Percentiles rank a stretch among this genome's conserved stretches.
Evolutionary conservation across 139 green algal genomes (phyloP).

Genomic region (Ulvella scutata): DNA sequence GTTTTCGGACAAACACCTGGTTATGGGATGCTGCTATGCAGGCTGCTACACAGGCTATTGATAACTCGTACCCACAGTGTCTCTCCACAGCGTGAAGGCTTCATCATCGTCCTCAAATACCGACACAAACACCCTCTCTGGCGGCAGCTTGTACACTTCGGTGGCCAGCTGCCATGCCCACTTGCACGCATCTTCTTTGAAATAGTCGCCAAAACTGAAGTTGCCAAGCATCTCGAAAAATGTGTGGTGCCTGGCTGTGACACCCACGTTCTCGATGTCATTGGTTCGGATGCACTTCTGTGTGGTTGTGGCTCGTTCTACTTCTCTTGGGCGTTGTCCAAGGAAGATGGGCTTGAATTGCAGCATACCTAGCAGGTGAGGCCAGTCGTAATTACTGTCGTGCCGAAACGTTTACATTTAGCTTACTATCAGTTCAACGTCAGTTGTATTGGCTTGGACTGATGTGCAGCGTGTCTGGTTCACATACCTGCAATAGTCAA

Average conservation of each 20-base stretch:
- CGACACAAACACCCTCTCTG: slow-evolving; percentile 65
- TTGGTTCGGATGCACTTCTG: slow-evolving; percentile 95
- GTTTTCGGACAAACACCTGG: not conserved
- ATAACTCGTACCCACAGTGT: slow-evolving; percentile 39
- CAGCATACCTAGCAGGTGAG: slow-evolving; percentile 59
- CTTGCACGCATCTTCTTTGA: slow-evolving; percentile 74
- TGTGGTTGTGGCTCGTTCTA: slow-evolving; percentile 64
- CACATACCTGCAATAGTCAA: slow-evolving; percentile 48
- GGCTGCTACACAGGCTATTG: slow-evolving; percentile 16
- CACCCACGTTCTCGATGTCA: slow-evolving; percentile 91
- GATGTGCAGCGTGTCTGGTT: not conserved
- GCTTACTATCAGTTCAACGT: not conserved
- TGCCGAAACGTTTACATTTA: not conserved
- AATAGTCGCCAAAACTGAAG: slow-evolving; percentile 94
- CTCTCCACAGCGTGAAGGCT: slow-evolving; percentile 61
- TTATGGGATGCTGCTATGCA: not conserved
- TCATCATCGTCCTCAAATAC: slow-evolving; percentile 86
- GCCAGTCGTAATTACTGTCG: not conserved
- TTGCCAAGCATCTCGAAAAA: slow-evolving; percentile 97
- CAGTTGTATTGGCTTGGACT: slow-evolving; percentile 23
- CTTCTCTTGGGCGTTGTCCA: slow-evolving; percentile 34
- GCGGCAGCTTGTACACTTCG: slow-evolving; percentile 42
- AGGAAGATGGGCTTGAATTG: slow-evolving; percentile 96
- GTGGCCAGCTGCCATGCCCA: slow-evolving; percentile 85
- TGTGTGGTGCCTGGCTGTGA: slow-evolving; percentile 85